Conservation (phyloP, 1,139 yeast species). For the Lodderomyces orthopsilosis region DNA sequence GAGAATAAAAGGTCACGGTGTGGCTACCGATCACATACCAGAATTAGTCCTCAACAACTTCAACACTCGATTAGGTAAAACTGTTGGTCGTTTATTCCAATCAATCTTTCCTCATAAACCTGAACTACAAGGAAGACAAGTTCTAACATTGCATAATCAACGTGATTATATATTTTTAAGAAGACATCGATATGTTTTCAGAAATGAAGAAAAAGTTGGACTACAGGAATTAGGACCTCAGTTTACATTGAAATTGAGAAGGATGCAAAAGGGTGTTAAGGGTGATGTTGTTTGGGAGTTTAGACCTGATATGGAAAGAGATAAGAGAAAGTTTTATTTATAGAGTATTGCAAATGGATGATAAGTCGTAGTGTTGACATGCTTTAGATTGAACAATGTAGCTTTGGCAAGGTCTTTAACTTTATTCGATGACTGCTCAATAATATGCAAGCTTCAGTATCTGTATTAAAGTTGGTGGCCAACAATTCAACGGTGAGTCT, state of each 20-base stretch:
- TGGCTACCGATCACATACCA: slow-evolving; percentile 86
- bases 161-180: slow-evolving; percentile 93
- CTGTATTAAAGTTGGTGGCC: too few species aligned
- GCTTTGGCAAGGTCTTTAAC: too few species aligned
- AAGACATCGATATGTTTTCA: slow-evolving; percentile 88
- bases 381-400: neutral
- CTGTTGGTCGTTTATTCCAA: slow-evolving; percentile 89
- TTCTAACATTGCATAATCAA: slow-evolving; percentile 91
- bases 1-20: slow-evolving; percentile 81
- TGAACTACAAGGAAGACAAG: slow-evolving; percentile 93
- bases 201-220: slow-evolving; percentile 89
- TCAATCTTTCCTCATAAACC: slow-evolving; percentile 90
- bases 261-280: slow-evolving; percentile 86
- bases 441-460: too few species aligned
- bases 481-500: too few species aligned
- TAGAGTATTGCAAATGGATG: slow-evolving; percentile 32
- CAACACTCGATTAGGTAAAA: slow-evolving; percentile 85
- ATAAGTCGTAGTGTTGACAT: neutral
- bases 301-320: slow-evolving; percentile 93
- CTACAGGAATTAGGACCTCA: slow-evolving; percentile 96
- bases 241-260: slow-evolving; percentile 81
- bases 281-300: slow-evolving; percentile 97
- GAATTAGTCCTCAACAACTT: slow-evolving; percentile 90
- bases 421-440: too few species aligned
- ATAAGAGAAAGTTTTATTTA: slow-evolving; percentile 86